Evolutionary conservation across 75 land plant species (phyloP), one percentile per base, ranked within the genome.

Genomic region (Selaginella moellendorffii): DNA sequence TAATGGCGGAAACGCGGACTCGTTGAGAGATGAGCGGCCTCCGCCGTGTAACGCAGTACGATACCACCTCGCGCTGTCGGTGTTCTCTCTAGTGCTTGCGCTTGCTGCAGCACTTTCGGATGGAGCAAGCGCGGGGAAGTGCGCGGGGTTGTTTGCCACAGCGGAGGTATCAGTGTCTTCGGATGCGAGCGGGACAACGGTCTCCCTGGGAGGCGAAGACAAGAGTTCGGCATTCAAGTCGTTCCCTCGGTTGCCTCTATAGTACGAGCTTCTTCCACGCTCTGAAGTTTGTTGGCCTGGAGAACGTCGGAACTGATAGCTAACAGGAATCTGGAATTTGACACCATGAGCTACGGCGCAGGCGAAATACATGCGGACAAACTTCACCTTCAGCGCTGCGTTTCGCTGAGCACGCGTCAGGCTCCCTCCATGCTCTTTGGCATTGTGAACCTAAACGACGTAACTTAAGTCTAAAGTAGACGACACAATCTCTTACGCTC

Each of bases 381-480:
- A 64, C 1, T 8, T 24, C 58, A 75, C 99, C 90, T 89, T 86
- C 51, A 90, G 82, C 60, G 80, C 99, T 69, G 99, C 97, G 80
- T 80, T 83, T 24, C 99, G 79, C 54, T 90, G 67, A 54, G 99
- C 72, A 27, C 91, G 83, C 56, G 97, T 89, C 91, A 95, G 85
- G 29, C 72, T 81, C 2, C 97, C 99, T 26, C 91, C 99, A 79
- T 95, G 99, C 62, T 80, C 82, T 28, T 74, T 29, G 27, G 91
- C 79, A 82, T 89, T 95, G 62, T 95, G 99, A 69, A 87, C 80
- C 99, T 95, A 76, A 25, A 71, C 63, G 52, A 31, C 12, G 19
- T 56, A 5, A 19, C 5, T 5, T 20, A 19, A 9, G 23, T 23
- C 8, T 56, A 20, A 5, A 9, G 19, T 56, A 56, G n/a, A 8